These are phyloP conservation scores for Plectosphaerella sp. DNA, from an alignment of 2,329 filamentous ascomycete genomes.

Conservation along the genomic window DNA sequence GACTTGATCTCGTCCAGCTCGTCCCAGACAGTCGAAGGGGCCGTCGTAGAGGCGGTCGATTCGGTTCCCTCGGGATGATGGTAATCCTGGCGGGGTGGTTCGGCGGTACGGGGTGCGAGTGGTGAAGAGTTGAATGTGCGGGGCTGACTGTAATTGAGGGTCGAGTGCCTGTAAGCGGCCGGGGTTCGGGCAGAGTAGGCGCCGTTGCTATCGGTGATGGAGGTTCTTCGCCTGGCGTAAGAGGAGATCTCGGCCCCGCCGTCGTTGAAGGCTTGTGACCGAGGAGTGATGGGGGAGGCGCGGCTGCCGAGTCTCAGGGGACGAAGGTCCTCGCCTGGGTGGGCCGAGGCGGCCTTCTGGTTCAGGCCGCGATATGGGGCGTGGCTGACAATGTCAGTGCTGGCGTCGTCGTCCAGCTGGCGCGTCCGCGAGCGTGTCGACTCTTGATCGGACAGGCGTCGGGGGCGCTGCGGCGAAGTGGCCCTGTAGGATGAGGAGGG, in stretches of 20 bases:
- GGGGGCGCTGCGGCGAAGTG: constrained; percentile 44
- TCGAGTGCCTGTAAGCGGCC: constrained; percentile 30
- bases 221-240: constrained; percentile 32
- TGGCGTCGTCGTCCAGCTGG: constrained; percentile 33
- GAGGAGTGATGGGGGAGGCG: constrained; percentile 44
- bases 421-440: constrained; percentile 31
- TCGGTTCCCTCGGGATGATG: constrained; percentile 63
- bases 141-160: constrained; percentile 31
- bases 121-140: constrained; percentile 57
- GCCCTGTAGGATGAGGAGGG: constrained; percentile 38
- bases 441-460: constrained; percentile 55
- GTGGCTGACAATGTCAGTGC: constrained; percentile 34
- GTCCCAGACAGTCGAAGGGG: constrained; percentile 94
- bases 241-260: constrained; percentile 15
- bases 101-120: constrained; percentile 42
- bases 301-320: constrained; percentile 25
- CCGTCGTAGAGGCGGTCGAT: constrained; percentile 82
- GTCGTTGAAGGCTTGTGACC: constrained; percentile 44
- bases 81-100: constrained; percentile 28
- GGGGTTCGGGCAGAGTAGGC: constrained; percentile 18
- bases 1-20: constrained; percentile 95
- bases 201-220: constrained; percentile 42
- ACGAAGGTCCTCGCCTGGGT: constrained; percentile 30
- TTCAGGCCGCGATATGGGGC: constrained; percentile 36
- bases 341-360: constrained; percentile 36